Conservation (phyloP, 1,139 yeast species). For the Kodamaea fungicola region DNA sequence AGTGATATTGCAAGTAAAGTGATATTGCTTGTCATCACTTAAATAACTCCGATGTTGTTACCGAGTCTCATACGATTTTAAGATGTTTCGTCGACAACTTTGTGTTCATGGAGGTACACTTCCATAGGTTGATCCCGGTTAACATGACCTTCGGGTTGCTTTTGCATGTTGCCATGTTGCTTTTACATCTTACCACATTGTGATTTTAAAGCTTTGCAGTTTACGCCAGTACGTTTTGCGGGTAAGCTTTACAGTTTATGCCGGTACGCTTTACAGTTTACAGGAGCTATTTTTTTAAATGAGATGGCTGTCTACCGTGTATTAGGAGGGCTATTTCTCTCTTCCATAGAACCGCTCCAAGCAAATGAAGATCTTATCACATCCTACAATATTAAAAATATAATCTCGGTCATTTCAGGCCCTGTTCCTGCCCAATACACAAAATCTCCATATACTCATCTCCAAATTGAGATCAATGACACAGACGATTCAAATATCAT, state of each 20-base stretch:
- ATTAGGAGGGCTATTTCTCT: conserved; percentile 62
- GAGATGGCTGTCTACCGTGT: conserved; percentile 37
- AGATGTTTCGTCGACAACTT: no score
- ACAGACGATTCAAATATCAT: conserved; percentile 59
- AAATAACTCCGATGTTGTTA: no score
- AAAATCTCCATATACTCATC: conserved; percentile 43
- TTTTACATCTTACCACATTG: no score
- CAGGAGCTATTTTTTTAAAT: background rate
- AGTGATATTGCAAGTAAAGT: no score
- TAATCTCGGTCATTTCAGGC: conserved; percentile 67
- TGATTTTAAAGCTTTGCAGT: background rate
- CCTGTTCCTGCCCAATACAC: conserved; percentile 47
- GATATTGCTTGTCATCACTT: no score
- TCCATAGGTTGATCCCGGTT: no score
- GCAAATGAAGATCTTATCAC: conserved; percentile 39
- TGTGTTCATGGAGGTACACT: no score
- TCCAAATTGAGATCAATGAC: conserved; percentile 72
- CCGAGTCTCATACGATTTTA: no score
- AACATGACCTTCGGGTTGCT: no score
- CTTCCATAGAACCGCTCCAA: conserved; percentile 55
- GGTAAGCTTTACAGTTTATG: background rate
- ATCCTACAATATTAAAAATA: conserved; percentile 56
- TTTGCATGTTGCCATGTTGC: no score
- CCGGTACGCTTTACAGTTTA: background rate
- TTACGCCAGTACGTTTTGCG: background rate